Evolutionary conservation across 1,284 basidiomycete genomes (phyloP).

Genomic region (Coniophora puteana): DNA sequence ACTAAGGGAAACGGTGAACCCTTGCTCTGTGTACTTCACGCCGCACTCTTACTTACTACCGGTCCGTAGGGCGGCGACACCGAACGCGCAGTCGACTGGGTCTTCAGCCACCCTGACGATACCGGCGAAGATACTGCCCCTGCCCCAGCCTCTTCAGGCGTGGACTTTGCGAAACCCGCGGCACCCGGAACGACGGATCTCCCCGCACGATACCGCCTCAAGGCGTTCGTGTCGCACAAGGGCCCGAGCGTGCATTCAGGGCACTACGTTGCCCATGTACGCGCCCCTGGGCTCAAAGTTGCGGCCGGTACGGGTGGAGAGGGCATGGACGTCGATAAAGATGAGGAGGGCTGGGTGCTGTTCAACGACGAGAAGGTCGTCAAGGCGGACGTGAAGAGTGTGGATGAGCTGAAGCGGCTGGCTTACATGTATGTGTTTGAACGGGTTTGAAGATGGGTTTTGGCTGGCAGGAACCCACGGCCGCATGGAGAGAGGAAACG

Average conservation of each 20-base stretch:
- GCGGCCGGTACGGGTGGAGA: no score
- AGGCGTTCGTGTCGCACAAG: constrained; percentile 96
- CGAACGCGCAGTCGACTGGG: constrained; percentile 92
- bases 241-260: constrained; percentile 94
- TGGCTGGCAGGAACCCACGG: not conserved
- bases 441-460: constrained; percentile 28
- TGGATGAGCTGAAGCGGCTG: constrained; percentile 67
- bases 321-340: constrained; percentile 23
- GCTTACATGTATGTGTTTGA: constrained; percentile 92
- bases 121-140: constrained; percentile 57
- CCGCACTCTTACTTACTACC: constrained; percentile 2
- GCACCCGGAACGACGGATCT: constrained; percentile 29
- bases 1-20: constrained; percentile 68
- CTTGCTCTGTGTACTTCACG: not conserved
- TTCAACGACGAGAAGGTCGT: constrained; percentile 98
- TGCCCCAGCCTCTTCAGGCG: constrained; percentile 19
- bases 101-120: constrained; percentile 95
- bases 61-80: constrained; percentile 59
- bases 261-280: constrained; percentile 88
- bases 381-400: constrained; percentile 74
- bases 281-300: constrained; percentile 13
- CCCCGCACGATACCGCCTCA: constrained; percentile 79
- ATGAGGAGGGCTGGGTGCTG: constrained; percentile 71
- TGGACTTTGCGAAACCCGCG: constrained; percentile 11
- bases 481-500: not conserved